Conservation (phyloP, 306 rosid species). For the Prosopis cineraria region DNA sequence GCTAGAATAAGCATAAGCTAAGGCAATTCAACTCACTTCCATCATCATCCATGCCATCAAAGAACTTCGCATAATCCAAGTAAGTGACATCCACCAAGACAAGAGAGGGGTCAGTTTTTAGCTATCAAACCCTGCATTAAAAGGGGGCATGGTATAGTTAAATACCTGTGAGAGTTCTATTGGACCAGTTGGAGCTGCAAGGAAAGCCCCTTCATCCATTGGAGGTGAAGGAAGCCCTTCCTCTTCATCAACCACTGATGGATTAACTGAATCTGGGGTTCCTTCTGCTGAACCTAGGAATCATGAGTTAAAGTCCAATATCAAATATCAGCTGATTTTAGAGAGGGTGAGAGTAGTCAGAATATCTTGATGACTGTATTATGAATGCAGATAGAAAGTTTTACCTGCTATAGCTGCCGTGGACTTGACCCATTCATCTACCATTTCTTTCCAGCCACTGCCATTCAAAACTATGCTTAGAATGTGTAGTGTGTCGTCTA, state of each 20-base stretch:
- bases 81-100: conserved; percentile 38
- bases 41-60: conserved; percentile 94
- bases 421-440: conserved; percentile 75
- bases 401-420: conserved; percentile 51
- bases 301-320: conserved; percentile 18
- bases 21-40: conserved; percentile 84
- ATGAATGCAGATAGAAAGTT: conserved; percentile 13
- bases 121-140: conserved; percentile 19
- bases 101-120: conserved; percentile 48
- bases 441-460: conserved; percentile 83
- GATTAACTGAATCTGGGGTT: conserved; percentile 73
- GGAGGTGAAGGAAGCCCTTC: conserved; percentile 98
- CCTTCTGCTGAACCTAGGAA: conserved; percentile 59
- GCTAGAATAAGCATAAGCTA: conserved; percentile 43
- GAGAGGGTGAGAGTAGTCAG: neutral
- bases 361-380: neutral
- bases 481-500: conserved; percentile 10
- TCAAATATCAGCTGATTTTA: neutral
- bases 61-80: conserved; percentile 62
- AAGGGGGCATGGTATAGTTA: conserved; percentile 11
- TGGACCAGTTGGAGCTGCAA: conserved; percentile 59
- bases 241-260: conserved; percentile 66
- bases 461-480: conserved; percentile 36
- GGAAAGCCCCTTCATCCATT: conserved; percentile 76
- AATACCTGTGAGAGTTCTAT: conserved; percentile 86